Evolutionary conservation across 768 basidiomycete species (phyloP).

Genomic region (Tylopilus sp.): DNA sequence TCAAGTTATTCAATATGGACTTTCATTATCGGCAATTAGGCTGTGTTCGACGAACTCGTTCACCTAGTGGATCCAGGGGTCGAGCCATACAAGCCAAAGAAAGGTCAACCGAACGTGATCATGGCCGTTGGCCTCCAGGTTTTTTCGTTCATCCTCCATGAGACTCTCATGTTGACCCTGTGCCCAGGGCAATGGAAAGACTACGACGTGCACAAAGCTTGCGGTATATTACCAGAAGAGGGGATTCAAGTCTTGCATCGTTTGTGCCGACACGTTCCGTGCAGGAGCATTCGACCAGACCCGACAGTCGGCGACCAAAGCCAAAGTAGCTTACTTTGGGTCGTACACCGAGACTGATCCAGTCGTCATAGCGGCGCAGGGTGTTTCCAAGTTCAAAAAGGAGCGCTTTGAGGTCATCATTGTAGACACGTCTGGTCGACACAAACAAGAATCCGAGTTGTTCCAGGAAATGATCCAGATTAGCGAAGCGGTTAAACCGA

Average conservation of each 20-base stretch:
- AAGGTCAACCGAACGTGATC: conserved; percentile 89
- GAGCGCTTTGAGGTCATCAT: conserved; percentile 98
- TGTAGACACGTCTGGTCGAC: conserved; percentile 95
- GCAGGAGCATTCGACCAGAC: conserved; percentile 99
- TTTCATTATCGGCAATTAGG: conserved; percentile 43
- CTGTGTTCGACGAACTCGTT: conserved; percentile 96
- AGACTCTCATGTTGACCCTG: conserved; percentile 1
- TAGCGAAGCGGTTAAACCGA: conserved; percentile 85
- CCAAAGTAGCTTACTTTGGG: conserved; percentile 98
- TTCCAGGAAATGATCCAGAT: conserved; percentile 99
- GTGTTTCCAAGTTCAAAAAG: conserved; percentile 96
- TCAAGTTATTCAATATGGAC: background rate
- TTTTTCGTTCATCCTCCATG: conserved; percentile 6
- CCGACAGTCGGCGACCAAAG: conserved; percentile 97
- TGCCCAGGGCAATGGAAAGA: conserved; percentile 91
- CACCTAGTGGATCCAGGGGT: conserved; percentile 92
- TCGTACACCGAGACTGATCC: conserved; percentile 99
- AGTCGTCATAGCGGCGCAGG: conserved; percentile 89
- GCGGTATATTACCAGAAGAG: conserved; percentile 97
- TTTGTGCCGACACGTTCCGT: conserved; percentile 99
- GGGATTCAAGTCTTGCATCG: conserved; percentile 94
- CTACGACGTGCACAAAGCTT: conserved; percentile 97
- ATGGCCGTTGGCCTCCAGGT: conserved; percentile 98
- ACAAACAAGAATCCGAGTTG: conserved; percentile 94
- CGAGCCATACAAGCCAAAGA: conserved; percentile 94